Base-by-base conservation (phyloP, 805 yeast genomes). In the Kodamaea kaohsiungensis region DNA sequence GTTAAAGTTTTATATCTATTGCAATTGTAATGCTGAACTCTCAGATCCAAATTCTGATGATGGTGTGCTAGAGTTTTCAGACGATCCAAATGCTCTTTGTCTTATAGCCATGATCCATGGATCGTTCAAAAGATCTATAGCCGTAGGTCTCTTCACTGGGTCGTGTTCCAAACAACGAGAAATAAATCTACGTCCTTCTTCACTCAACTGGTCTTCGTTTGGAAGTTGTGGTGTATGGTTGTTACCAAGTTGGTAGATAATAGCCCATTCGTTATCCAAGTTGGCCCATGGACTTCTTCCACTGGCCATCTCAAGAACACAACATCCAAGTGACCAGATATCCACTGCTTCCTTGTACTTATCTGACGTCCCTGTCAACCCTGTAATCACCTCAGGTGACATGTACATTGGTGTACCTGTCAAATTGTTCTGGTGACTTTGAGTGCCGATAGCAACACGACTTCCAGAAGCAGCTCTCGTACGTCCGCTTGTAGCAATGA, bases 381-480 rank as follows among this genome's bases (percentile, higher is more conserved):
- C 98, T 1, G 95, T 89, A 55, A 95, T 90, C 0, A 90, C 89
- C 65, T 95, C 99, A 0, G 99, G 99, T 0, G 98, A 91, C 98
- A 95, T 93, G 72, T 95, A 95, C 98, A 93, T 95, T 13, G 98
- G 98, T 0, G 99, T 95, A 40, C 99, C 99, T 1, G 96, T 86
- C 77, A 88, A 79, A 27, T 82, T 75, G 55, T 74, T 76, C 56
- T 70, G 61, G 51, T 71, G 75, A 51, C 69, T 56, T 16, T 54
- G 48, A 22, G 39, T 43, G 48, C 42, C 40, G 22, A 19, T 30
- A 19, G 19, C 37, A 40, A 12, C 47, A 12, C 35, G 38, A n/a
- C 37, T 52, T n/a, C 43, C 35, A 1, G 51, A 22, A 3, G 45
- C 19, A 12, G 56, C 68, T 52, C 76, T 62, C 0, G 81, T 78